These are phyloP conservation scores for Aspergillus bombycis DNA, from an alignment of 2,329 filamentous ascomycete genomes.

Conservation along the genomic window DNA sequence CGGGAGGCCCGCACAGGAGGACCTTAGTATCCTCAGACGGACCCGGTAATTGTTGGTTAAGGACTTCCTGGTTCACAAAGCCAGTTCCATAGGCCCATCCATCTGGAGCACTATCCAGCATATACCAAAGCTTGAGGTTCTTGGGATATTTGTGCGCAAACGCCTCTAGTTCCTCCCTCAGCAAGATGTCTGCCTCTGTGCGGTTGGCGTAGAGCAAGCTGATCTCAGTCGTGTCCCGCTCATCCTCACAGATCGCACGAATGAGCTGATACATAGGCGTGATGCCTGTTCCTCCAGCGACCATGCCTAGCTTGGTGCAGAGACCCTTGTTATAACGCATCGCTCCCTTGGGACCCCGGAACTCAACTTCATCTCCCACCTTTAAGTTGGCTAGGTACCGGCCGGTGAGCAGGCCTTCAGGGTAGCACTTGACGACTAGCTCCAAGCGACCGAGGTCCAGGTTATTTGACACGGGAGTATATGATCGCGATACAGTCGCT, in stretches of 20 bases:
- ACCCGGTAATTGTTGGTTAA: slow-evolving; percentile 54
- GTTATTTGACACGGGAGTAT: slow-evolving; percentile 52
- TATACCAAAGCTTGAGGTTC: slow-evolving; percentile 60
- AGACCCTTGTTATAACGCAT: slow-evolving; percentile 36
- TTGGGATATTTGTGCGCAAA: slow-evolving; percentile 56
- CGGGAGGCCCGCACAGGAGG: slow-evolving; percentile 64
- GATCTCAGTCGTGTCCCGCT: slow-evolving; percentile 60
- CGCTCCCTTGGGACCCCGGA: slow-evolving; percentile 42
- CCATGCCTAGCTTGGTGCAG: slow-evolving; percentile 40
- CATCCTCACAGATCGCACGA: slow-evolving; percentile 64
- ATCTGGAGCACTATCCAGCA: slow-evolving; percentile 53
- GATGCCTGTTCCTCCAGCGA: slow-evolving; percentile 45
- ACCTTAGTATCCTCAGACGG: slow-evolving; percentile 54
- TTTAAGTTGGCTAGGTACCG: slow-evolving; percentile 35
- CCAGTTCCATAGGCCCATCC: slow-evolving; percentile 56
- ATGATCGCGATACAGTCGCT: slow-evolving; percentile 54
- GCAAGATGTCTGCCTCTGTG: slow-evolving; percentile 62
- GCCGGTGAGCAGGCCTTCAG: slow-evolving; percentile 37
- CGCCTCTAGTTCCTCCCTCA: slow-evolving; percentile 58
- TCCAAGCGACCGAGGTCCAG: slow-evolving; percentile 37
- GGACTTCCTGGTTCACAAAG: slow-evolving; percentile 55
- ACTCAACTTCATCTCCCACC: slow-evolving; percentile 37
- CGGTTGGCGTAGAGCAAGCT: slow-evolving; percentile 64
- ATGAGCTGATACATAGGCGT: slow-evolving; percentile 66
- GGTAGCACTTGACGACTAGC: slow-evolving; percentile 41